phyloP scores from a whole-genome alignment of 345 rosid genomes.

The Populus nigra region DNA sequence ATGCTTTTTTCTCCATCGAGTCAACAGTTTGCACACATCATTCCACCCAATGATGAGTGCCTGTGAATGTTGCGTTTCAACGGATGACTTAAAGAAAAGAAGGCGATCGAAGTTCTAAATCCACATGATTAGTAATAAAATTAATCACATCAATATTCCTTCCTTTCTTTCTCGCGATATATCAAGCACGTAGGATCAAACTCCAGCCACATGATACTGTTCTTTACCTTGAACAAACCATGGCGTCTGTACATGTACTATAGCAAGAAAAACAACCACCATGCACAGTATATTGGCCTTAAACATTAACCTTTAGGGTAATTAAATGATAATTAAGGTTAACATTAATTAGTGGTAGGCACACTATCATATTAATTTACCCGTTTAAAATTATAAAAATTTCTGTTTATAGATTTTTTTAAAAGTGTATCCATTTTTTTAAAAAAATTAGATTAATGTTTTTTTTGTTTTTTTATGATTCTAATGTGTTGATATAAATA shows the following conservation, averaged over 20 bases:
- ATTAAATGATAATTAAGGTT: background rate
- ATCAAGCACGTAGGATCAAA: background rate
- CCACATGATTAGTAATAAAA: too few relatives aligned
- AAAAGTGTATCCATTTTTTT: too few relatives aligned
- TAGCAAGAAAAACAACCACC: background rate
- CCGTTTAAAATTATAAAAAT: too few relatives aligned
- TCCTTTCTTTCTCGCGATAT: background rate
- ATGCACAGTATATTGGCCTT: too few relatives aligned
- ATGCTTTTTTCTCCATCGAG: background rate
- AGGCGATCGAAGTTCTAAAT: background rate
- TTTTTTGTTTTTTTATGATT: too few relatives aligned
- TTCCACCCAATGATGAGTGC: conserved; percentile 18
- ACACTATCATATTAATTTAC: too few relatives aligned
- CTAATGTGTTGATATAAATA: too few relatives aligned
- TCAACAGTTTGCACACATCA: conserved; percentile 3
- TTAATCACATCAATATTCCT: too few relatives aligned
- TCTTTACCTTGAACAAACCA: background rate
- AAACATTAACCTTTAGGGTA: background rate
- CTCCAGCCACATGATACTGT: background rate
- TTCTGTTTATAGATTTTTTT: too few relatives aligned
- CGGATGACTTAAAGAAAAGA: background rate
- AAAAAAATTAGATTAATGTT: too few relatives aligned
- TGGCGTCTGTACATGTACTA: background rate
- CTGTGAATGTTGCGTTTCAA: conserved; percentile 1
- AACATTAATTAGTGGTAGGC: too few relatives aligned